Percentiles rank a stretch among this genome's conserved stretches.
Conservation (phyloP, 768 basidiomycete genomes). For the Cystofilobasidium macerans region DNA sequence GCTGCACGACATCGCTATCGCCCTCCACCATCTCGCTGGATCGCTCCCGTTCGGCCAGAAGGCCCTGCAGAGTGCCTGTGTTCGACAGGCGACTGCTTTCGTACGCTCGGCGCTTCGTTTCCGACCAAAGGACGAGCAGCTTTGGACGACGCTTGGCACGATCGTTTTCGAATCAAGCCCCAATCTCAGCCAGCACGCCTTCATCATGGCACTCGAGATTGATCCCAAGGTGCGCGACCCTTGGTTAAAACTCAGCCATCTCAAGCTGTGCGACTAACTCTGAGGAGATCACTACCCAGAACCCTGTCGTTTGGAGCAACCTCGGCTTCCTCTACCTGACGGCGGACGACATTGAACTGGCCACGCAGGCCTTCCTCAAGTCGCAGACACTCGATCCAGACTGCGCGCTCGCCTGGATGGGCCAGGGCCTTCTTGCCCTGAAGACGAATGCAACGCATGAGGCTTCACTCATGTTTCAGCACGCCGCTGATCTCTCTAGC, state of each 20-base stretch:
- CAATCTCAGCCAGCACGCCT: slow-evolving; percentile 78
- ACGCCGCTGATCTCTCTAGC: slow-evolving; percentile 37
- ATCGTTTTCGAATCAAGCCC: slow-evolving; percentile 56
- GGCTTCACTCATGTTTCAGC: slow-evolving; percentile 48
- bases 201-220: slow-evolving; percentile 74
- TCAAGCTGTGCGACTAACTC: slow-evolving; percentile 1
- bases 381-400: slow-evolving; percentile 91
- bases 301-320: slow-evolving; percentile 68
- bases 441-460: slow-evolving; percentile 45
- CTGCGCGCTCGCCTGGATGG: slow-evolving; percentile 77
- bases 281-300: slow-evolving; percentile 42
- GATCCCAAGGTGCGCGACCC: slow-evolving; percentile 55
- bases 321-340: slow-evolving; percentile 77
- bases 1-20: slow-evolving; percentile 62
- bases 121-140: slow-evolving; percentile 57
- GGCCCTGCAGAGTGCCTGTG: slow-evolving; percentile 52
- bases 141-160: slow-evolving; percentile 76
- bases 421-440: slow-evolving; percentile 47
- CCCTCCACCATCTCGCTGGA: slow-evolving; percentile 47
- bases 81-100: slow-evolving; percentile 9
- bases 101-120: slow-evolving; percentile 44
- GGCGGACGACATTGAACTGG: slow-evolving; percentile 65
- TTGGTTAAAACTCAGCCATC: not conserved
- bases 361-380: slow-evolving; percentile 70
- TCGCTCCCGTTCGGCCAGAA: slow-evolving; percentile 37